Evolutionary conservation across 2,329 filamentous ascomycete genomes (phyloP).

Genomic region (Penicillium sumatraense): DNA sequence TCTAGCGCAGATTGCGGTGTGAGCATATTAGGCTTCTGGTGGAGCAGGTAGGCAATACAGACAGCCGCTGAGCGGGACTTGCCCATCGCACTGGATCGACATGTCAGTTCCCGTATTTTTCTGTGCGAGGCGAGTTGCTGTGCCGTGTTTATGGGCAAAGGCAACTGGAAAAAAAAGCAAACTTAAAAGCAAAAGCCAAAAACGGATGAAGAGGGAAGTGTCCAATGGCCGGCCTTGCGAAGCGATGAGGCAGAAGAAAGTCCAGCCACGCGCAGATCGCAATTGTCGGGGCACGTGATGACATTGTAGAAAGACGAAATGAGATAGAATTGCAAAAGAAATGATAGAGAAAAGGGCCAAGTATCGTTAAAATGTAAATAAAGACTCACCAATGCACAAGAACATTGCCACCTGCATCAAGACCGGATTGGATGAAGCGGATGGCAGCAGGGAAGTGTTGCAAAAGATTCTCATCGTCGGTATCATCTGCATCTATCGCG

Average conservation of each 20-base stretch:
- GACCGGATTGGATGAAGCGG: constrained; percentile 78
- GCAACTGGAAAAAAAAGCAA: constrained; percentile 1
- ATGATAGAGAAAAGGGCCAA: not conserved
- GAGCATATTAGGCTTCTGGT: constrained; percentile 60
- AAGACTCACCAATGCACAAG: constrained; percentile 72
- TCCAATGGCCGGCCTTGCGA: not conserved
- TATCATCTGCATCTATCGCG: constrained; percentile 84
- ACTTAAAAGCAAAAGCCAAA: not conserved
- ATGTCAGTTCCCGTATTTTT: constrained; percentile 12
- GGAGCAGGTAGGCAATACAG: constrained; percentile 82
- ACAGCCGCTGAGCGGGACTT: constrained; percentile 90
- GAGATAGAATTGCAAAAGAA: not conserved
- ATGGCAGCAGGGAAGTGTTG: constrained; percentile 78
- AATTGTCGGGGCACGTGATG: constrained; percentile 15
- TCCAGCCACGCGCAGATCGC: constrained; percentile 18
- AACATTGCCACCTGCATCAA: constrained; percentile 65
- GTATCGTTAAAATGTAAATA: constrained; percentile 17
- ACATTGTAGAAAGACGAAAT: constrained; percentile 11
- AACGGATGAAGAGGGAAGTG: constrained; percentile 3
- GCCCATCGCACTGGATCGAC: constrained; percentile 79
- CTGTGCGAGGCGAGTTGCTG: not conserved
- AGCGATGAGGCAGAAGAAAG: constrained; percentile 7
- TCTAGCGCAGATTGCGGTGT: constrained; percentile 68
- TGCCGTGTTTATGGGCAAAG: not conserved
- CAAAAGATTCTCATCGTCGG: constrained; percentile 85